Conservation (phyloP, 2,329 filamentous ascomycete genomes). For the Neocatenulostroma microsporum region DNA sequence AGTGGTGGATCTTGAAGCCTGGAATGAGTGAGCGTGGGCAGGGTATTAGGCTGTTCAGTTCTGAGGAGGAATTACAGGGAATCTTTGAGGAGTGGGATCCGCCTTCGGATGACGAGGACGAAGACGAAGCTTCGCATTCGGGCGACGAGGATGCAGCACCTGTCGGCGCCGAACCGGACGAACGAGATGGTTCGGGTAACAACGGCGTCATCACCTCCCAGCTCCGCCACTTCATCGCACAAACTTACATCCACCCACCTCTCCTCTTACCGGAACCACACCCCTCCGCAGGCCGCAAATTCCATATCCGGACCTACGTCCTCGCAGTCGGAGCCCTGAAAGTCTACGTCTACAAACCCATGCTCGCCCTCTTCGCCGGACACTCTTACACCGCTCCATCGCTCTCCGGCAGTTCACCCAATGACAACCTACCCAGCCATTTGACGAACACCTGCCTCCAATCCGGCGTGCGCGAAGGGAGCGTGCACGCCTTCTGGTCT, state of each 20-base stretch:
- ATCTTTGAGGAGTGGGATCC: constrained; percentile 93
- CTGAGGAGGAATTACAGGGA: constrained; percentile 68
- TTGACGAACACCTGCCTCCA: constrained; percentile 96
- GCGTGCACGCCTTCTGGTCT: constrained; percentile 68
- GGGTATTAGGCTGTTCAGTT: constrained; percentile 82
- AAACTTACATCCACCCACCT: constrained; percentile 88
- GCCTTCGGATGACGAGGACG: constrained; percentile 59
- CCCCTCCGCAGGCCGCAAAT: constrained; percentile 61
- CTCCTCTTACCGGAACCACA: constrained; percentile 54
- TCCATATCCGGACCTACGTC: constrained; percentile 90
- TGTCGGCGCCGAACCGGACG: constrained; percentile 1
- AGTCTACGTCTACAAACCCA: constrained; percentile 78
- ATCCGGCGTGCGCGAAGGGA: constrained; percentile 48
- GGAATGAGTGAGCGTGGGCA: constrained; percentile 96
- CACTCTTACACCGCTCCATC: constrained; percentile 60
- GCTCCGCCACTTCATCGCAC: constrained; percentile 89
- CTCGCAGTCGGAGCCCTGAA: constrained; percentile 69
- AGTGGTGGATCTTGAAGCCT: constrained; percentile 98
- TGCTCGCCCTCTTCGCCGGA: constrained; percentile 88
- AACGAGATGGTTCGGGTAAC: constrained; percentile 28
- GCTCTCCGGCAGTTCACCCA: constrained; percentile 21
- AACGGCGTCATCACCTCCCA: constrained; percentile 72
- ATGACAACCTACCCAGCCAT: constrained; percentile 61
- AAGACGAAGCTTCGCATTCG: constrained; percentile 34
- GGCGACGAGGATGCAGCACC: constrained; percentile 16